Percentiles rank a stretch among this genome's conserved stretches.
phyloP scores from a whole-genome alignment of 169 alveolate species.

The Plasmodium reichenowi region DNA sequence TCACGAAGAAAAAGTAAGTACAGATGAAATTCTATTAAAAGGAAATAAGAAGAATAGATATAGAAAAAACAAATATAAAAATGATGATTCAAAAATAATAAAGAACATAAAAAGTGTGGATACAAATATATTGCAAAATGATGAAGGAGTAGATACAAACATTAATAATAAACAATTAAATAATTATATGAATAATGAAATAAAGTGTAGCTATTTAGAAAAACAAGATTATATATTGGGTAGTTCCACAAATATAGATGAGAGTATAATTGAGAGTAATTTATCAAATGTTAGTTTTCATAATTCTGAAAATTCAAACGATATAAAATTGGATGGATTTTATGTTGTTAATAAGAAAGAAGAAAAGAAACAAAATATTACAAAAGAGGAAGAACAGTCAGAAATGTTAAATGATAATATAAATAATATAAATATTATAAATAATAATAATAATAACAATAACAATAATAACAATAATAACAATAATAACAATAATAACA shows the following conservation, averaged over 20 bases:
- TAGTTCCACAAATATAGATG: conserved; percentile 39
- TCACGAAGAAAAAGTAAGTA: neutral
- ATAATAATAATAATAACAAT: neutral
- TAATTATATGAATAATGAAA: neutral
- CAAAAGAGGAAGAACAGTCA: neutral
- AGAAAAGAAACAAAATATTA: neutral
- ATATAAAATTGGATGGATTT: conserved; percentile 2
- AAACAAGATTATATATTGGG: conserved; percentile 19
- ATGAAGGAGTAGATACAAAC: neutral
- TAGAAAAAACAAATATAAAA: neutral
- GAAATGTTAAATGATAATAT: neutral
- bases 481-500: neutral
- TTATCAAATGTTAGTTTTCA: conserved; percentile 22
- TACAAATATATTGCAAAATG: too few relatives aligned
- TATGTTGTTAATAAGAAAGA: neutral
- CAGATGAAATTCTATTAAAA: neutral
- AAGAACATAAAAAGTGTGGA: too few relatives aligned
- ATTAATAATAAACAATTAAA: neutral
- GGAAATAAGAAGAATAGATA: neutral
- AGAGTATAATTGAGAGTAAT: conserved; percentile 34
- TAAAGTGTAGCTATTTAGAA: neutral
- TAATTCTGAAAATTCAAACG: conserved; percentile 14
- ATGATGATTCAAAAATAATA: neutral
- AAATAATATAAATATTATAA: neutral
- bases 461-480: neutral